A percentile compares a stretch with the other conserved stretches of the same genome.
Evolutionary conservation across 2,329 filamentous ascomycete species (phyloP).

Genomic region (Nothomitra cinnamomea): DNA sequence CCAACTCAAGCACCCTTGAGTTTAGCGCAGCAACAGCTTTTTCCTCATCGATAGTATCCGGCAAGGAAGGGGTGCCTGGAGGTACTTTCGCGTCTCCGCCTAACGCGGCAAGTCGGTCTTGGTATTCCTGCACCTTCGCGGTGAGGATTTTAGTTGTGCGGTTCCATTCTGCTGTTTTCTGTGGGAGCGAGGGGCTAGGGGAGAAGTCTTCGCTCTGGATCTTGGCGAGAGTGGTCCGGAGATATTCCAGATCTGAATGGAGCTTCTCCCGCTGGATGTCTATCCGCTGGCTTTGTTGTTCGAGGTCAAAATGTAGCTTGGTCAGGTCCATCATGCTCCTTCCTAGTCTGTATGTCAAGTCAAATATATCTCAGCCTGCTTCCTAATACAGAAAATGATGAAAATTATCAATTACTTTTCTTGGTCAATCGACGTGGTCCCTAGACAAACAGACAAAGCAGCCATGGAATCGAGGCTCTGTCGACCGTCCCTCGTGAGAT

Average conservation of each 20-base stretch:
- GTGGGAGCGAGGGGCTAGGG: constrained; percentile 39
- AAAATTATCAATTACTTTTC: background rate
- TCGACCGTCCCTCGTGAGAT: background rate
- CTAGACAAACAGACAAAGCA: constrained; percentile 20
- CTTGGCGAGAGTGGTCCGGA: background rate
- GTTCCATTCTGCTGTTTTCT: constrained; percentile 57
- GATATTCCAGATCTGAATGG: background rate
- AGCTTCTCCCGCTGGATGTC: constrained; percentile 14
- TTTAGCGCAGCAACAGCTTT: constrained; percentile 40
- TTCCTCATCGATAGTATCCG: constrained; percentile 42
- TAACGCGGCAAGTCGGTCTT: constrained; percentile 33
- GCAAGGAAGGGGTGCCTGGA: constrained; percentile 31
- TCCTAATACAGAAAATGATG: background rate
- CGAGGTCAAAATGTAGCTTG: constrained; percentile 13
- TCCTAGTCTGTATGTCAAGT: constrained; percentile 4
- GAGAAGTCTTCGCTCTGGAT: constrained; percentile 26
- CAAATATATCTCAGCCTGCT: background rate
- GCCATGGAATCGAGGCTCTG: constrained; percentile 14
- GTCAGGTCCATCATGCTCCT: constrained; percentile 8
- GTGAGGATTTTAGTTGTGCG: constrained; percentile 51
- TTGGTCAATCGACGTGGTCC: constrained; percentile 9
- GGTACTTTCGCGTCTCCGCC: constrained; percentile 16
- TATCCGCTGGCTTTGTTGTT: constrained; percentile 14
- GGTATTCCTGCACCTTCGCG: constrained; percentile 50
- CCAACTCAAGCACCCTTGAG: constrained; percentile 39